Conservation (phyloP, 2,329 filamentous ascomycete genomes). For the Ceratocystis smalleyi region DNA sequence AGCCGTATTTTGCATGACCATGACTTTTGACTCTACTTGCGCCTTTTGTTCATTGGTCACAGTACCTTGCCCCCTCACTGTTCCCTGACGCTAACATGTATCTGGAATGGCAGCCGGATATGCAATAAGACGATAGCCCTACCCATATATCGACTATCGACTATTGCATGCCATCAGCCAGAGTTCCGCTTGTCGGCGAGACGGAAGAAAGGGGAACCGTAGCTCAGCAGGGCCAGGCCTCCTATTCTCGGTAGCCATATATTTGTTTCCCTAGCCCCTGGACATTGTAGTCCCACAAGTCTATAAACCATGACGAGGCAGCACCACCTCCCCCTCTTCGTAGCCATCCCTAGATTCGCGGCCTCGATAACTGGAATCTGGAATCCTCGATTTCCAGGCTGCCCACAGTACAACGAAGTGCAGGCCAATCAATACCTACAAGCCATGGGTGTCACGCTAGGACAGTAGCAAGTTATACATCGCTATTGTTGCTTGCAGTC, state of each 20-base stretch:
- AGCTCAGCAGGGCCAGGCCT: not conserved
- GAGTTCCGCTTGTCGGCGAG: not conserved
- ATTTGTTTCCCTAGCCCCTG: not conserved
- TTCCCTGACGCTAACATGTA: not conserved
- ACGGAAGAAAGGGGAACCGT: not conserved
- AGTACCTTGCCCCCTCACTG: not conserved
- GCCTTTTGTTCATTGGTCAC: not conserved
- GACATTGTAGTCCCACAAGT: not conserved
- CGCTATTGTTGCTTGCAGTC: not conserved
- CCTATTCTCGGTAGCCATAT: not conserved
- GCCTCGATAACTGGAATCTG: not conserved
- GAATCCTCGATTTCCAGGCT: not conserved
- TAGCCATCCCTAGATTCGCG: not conserved
- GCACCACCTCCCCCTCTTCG: not conserved
- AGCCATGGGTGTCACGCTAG: not conserved
- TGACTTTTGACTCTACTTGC: not conserved
- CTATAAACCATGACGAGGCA: not conserved
- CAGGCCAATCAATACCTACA: not conserved
- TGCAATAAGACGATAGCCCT: not conserved
- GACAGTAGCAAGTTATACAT: not conserved
- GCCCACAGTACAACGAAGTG: not conserved
- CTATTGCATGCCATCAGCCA: not conserved
- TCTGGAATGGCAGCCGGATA: not conserved
- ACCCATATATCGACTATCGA: not conserved
- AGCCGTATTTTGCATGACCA: not conserved